A percentile compares a stretch with the other conserved stretches of the same genome.
These are phyloP conservation scores for Globisporangium paroecandrum DNA, from an alignment of 352 stramenopile genomes.

Conservation along the genomic window DNA sequence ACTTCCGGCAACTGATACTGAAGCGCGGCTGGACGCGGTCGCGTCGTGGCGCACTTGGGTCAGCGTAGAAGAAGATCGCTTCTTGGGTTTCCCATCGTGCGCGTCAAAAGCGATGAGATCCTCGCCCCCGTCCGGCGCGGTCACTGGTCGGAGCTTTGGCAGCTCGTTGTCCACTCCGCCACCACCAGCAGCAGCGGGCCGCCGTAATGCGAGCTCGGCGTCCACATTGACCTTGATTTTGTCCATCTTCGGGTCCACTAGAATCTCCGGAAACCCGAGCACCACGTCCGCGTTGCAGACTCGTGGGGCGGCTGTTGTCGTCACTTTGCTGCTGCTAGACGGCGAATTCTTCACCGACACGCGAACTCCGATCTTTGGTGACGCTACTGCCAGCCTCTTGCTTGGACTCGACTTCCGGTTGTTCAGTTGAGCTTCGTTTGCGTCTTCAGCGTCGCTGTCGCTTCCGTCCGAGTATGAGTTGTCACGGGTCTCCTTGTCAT, in stretches of 20 bases:
- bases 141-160: slow-evolving; percentile 42
- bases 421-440: background rate
- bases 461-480: slow-evolving; percentile 41
- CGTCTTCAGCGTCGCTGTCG: slow-evolving; percentile 29
- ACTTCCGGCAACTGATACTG: background rate
- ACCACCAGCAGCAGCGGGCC: slow-evolving; percentile 14
- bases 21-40: background rate
- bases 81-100: slow-evolving; percentile 13
- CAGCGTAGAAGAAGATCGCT: slow-evolving; percentile 26
- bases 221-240: slow-evolving; percentile 66
- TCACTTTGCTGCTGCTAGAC: slow-evolving; percentile 16
- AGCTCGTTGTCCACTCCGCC: slow-evolving; percentile 27
- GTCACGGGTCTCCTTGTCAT: slow-evolving; percentile 22
- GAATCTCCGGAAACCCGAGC: slow-evolving; percentile 43
- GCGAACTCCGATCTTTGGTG: slow-evolving; percentile 16
- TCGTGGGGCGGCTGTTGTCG: slow-evolving; percentile 26
- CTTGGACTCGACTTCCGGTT: slow-evolving; percentile 4
- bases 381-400: slow-evolving; percentile 11
- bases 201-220: slow-evolving; percentile 39
- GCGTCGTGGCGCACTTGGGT: slow-evolving; percentile 35
- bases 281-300: slow-evolving; percentile 57
- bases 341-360: slow-evolving; percentile 12
- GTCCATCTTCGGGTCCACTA: slow-evolving; percentile 47
- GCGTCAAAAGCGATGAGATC: slow-evolving; percentile 1
- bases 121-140: slow-evolving; percentile 25